A percentile compares a stretch with the other conserved stretches of the same genome.
These are phyloP conservation scores for Dothistroma septosporum DNA, from an alignment of 2,329 filamentous ascomycete species.

Conservation along the genomic window DNA sequence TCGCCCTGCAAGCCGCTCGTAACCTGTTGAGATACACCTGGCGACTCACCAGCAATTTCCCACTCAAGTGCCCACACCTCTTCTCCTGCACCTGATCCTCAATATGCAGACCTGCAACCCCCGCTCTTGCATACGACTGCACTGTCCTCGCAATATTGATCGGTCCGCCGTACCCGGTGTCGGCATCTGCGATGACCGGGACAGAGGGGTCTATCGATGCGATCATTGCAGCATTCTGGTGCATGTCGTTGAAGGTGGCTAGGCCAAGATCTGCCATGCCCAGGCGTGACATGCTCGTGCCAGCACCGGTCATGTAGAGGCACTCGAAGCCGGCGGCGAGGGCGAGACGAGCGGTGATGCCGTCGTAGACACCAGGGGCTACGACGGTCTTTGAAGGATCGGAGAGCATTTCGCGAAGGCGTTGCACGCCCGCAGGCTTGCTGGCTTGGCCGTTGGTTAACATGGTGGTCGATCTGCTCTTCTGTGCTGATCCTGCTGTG, in stretches of 20 bases:
- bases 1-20: slow-evolving; percentile 51
- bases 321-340: slow-evolving; percentile 59
- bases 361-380: slow-evolving; percentile 65
- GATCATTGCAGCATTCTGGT: slow-evolving; percentile 60
- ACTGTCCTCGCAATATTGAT: slow-evolving; percentile 31
- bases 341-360: slow-evolving; percentile 61
- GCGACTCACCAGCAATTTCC: slow-evolving; percentile 56
- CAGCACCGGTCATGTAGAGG: slow-evolving; percentile 66
- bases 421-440: slow-evolving; percentile 23
- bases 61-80: slow-evolving; percentile 58
- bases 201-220: slow-evolving; percentile 53
- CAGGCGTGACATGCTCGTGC: slow-evolving; percentile 57
- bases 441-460: slow-evolving; percentile 22
- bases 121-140: slow-evolving; percentile 38
- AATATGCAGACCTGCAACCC: slow-evolving; percentile 58
- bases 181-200: slow-evolving; percentile 60
- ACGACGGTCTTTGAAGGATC: slow-evolving; percentile 43
- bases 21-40: slow-evolving; percentile 55
- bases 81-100: slow-evolving; percentile 63
- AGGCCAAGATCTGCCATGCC: slow-evolving; percentile 62
- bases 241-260: slow-evolving; percentile 60
- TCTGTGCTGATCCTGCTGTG: not conserved
- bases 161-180: slow-evolving; percentile 54
- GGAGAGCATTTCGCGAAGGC: slow-evolving; percentile 31
- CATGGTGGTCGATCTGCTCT: slow-evolving; percentile 5